A percentile compares a stretch with the other conserved stretches of the same genome.
Conservation (phyloP, 176 grass and related monocot genomes). For the bread wheat (Triticum aestivum) region IWGSC_CS_RefSeq_v2.1 NC_057797.1:757532838-757533337, state of each 20-base stretch:
- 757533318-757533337: no score
- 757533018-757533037: constrained; percentile 61
- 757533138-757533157: no score
- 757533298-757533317: no score
- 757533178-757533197: constrained; percentile 48
- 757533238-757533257: constrained; percentile 66
- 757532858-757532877: not conserved
- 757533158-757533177: constrained; percentile 66
- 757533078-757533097: no score
- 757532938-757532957: no score
- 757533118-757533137: no score
- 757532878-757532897: not conserved
- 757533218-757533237: constrained; percentile 42
- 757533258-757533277: constrained; percentile 23
- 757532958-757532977: no score
- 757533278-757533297: no score
- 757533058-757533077: constrained; percentile 49
- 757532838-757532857: not conserved
- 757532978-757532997: no score
- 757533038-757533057: constrained; percentile 82
- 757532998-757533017: constrained; percentile 7
- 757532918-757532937: constrained; percentile 4
- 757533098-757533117: no score
- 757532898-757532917: no score
- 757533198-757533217: constrained; percentile 55